These are phyloP conservation scores for Yamadazyma dushanensis DNA, from an alignment of 1,139 yeast genomes.

Conservation along the genomic window DNA sequence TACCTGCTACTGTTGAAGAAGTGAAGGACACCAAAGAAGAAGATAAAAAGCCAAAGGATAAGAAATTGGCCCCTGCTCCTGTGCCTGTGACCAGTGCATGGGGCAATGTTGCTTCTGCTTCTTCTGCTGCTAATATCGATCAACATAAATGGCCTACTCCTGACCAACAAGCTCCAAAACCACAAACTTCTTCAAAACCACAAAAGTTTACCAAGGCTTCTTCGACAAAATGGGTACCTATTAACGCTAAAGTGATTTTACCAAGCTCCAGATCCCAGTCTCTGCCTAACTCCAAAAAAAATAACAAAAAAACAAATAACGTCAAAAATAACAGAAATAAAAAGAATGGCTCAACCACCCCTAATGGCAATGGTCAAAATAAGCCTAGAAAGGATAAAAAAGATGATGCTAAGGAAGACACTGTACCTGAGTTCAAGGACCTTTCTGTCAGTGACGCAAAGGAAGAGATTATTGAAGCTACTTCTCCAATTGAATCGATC, in stretches of 20 bases:
- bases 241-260: conserved; percentile 67
- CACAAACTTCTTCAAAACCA: conserved; percentile 27
- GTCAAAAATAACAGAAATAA: conserved; percentile 38
- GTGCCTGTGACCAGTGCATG: conserved; percentile 71
- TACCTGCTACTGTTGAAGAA: conserved; percentile 13
- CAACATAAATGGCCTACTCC: conserved; percentile 64
- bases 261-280: conserved; percentile 20
- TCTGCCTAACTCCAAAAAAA: conserved; percentile 7
- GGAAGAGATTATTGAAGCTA: conserved; percentile 1
- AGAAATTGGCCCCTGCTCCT: conserved; percentile 71
- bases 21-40: conserved; percentile 6
- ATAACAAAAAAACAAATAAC: conserved; percentile 28
- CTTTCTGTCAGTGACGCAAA: neutral
- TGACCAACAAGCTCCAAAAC: conserved; percentile 26
- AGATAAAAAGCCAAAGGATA: conserved; percentile 18
- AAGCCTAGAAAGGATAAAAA: conserved; percentile 6
- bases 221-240: conserved; percentile 89
- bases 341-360: conserved; percentile 7
- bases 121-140: conserved; percentile 34
- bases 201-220: conserved; percentile 57
- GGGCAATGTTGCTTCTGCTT: conserved; percentile 43
- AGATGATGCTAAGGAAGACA: conserved; percentile 6
- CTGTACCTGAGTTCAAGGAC: conserved; percentile 11
- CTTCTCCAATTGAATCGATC: neutral
- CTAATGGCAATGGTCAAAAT: conserved; percentile 5